Base-by-base conservation (phyloP, 139 green algal species). In the Tetradesmus lagerheimii region DNA sequence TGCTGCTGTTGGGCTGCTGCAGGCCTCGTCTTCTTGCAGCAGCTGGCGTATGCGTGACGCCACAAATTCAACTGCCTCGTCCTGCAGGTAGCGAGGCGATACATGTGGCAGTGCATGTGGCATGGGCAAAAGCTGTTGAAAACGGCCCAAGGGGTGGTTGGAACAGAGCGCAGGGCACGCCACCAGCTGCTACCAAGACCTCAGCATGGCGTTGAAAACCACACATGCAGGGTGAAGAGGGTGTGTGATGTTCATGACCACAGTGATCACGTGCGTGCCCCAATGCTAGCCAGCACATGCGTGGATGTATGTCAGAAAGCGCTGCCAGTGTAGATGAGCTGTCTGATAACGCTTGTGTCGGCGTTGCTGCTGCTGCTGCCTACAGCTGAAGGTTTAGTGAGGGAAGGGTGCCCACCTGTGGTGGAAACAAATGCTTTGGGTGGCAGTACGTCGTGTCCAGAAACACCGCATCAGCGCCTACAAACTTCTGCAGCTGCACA, bases 371-470 rank as follows among this genome's bases (percentile, higher is more conserved):
- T 47, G 75, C n/a, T 81, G 12, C 75, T 50, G 75, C 75, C 29
- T 2, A 4, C 14, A 41, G 31, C 14, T 41, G 25, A 0, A 81
- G 20, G 12, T 5, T 14, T 27, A 37, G 9, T 39, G 31, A 9
- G 8, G 25, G 78, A 9, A 45, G 25, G 78, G 0, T 23, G 23
- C 82, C 8, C 18, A 92, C 83, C 89, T 97, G 94, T 1, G 90
- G 81, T 4, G 95, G 95, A 57, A 98, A 98, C 53, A 71, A 91
- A 91, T 97, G 93, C 43, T 90, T 92, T 0, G 93, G 93, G 39
- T 97, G 93, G 92, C 90, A 96, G 92, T 98, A 98, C 0, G 97
- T 99, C 25, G 97, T 99, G 92, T 99, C 97, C 83, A 98, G 92
- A 83, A 95, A 97, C 29, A 98, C 78, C 0, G 89, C 94, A 39